A percentile compares a stretch with the other conserved stretches of the same genome.
Evolutionary conservation across 208 protist genomes (phyloP).

Genomic region (Ichthyophonus hoferi): DNA sequence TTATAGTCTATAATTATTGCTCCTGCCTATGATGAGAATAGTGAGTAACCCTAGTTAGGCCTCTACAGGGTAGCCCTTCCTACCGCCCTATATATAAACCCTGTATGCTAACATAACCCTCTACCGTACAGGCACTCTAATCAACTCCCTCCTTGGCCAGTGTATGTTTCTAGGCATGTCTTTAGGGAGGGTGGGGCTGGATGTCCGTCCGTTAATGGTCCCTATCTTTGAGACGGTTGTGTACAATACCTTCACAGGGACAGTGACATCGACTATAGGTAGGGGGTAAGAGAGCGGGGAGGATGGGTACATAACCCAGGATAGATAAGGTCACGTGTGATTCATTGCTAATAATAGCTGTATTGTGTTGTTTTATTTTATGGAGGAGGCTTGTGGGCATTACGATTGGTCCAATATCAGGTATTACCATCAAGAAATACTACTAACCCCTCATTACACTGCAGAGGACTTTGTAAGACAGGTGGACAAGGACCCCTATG

Average conservation of each 20-base stretch:
- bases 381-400: background rate
- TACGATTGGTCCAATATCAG: background rate
- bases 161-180: slow-evolving; percentile 51
- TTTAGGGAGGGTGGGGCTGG: slow-evolving; percentile 43
- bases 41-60: too few species aligned
- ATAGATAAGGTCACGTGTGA: background rate
- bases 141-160: slow-evolving; percentile 40
- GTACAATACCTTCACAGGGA: background rate
- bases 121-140: background rate
- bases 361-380: background rate
- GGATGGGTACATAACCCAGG: background rate
- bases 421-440: too few species aligned
- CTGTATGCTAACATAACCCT: too few species aligned
- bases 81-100: too few species aligned
- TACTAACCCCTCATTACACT: too few species aligned
- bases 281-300: background rate
- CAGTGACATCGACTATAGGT: background rate
- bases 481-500: background rate
- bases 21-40: too few species aligned
- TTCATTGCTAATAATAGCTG: background rate
- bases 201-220: slow-evolving; percentile 36
- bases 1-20: background rate
- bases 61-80: too few species aligned
- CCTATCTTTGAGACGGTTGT: slow-evolving; percentile 31
- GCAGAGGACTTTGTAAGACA: background rate